Percentiles rank a stretch among this genome's conserved stretches.
These are phyloP conservation scores for Aspergillus sp. DNA, from an alignment of 2,329 filamentous ascomycete species.

Conservation along the genomic window DNA sequence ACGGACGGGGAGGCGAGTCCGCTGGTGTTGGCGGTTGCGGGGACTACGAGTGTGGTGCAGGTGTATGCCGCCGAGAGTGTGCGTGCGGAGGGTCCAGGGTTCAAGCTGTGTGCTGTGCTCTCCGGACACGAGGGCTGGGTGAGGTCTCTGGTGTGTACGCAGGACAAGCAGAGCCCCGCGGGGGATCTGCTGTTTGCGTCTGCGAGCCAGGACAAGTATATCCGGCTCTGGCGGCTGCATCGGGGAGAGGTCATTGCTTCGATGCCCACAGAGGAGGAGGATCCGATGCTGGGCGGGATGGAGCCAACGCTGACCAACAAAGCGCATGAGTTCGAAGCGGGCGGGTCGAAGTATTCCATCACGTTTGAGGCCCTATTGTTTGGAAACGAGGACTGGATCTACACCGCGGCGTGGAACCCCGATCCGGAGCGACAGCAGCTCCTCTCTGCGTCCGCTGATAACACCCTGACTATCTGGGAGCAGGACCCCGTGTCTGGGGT, in stretches of 20 bases:
- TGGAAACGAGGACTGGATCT: slow-evolving; percentile 98
- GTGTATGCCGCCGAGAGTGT: slow-evolving; percentile 55
- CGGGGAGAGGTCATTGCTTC: slow-evolving; percentile 56
- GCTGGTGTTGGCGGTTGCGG: slow-evolving; percentile 69
- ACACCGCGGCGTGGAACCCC: slow-evolving; percentile 68
- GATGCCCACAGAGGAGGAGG: slow-evolving; percentile 28
- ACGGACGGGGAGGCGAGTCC: slow-evolving; percentile 36
- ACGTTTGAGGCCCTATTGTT: slow-evolving; percentile 91
- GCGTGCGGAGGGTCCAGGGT: slow-evolving; percentile 39
- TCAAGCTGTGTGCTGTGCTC: slow-evolving; percentile 65
- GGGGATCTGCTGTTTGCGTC: slow-evolving; percentile 77
- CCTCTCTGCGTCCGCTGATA: slow-evolving; percentile 87
- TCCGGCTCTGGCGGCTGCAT: slow-evolving; percentile 83
- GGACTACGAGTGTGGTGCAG: slow-evolving; percentile 74
- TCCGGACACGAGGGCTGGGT: slow-evolving; percentile 94
- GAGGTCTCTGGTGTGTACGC: slow-evolving; percentile 68
- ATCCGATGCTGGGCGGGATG: slow-evolving; percentile 27
- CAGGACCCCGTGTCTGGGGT: slow-evolving; percentile 74
- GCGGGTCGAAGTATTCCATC: slow-evolving; percentile 59
- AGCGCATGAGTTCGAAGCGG: slow-evolving; percentile 62
- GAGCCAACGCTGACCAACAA: slow-evolving; percentile 81
- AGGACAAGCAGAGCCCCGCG: slow-evolving; percentile 45
- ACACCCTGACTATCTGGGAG: slow-evolving; percentile 89
- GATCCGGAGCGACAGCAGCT: slow-evolving; percentile 54
- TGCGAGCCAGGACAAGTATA: slow-evolving; percentile 94